Evolutionary conservation across 805 yeast genomes (phyloP).

Genomic region (Teunomyces atbi): DNA sequence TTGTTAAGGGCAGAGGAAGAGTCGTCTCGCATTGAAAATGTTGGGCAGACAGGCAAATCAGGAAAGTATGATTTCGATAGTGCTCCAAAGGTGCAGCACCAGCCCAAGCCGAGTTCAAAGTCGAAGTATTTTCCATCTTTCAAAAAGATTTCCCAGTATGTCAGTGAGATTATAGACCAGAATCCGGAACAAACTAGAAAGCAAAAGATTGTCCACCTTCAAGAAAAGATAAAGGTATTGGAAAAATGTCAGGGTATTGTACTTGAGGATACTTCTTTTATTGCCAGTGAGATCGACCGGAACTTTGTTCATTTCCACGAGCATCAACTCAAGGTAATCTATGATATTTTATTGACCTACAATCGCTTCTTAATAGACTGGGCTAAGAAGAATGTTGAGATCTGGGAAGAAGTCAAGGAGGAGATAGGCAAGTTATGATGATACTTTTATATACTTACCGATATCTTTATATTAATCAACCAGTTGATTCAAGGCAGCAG

Average conservation of each 20-base stretch:
- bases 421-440: constrained; percentile 28
- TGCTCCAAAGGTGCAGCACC: neutral
- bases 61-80: constrained; percentile 20
- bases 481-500: neutral
- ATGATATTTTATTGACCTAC: constrained; percentile 51
- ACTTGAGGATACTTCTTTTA: constrained; percentile 39
- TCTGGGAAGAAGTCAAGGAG: constrained; percentile 63
- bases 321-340: constrained; percentile 50
- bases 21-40: constrained; percentile 24
- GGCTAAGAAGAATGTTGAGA: constrained; percentile 65
- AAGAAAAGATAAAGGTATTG: constrained; percentile 51
- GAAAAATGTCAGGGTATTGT: constrained; percentile 49
- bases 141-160: constrained; percentile 50
- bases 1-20: constrained; percentile 31
- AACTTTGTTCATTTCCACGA: constrained; percentile 49
- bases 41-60: constrained; percentile 18
- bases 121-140: constrained; percentile 52
- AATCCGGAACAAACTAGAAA: constrained; percentile 66
- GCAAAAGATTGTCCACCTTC: constrained; percentile 47
- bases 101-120: constrained; percentile 21
- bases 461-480: too few relatives aligned
- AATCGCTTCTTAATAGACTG: constrained; percentile 57
- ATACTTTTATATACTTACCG: neutral
- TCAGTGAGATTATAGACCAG: constrained; percentile 57
- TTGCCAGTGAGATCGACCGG: constrained; percentile 45